These are phyloP conservation scores for Tuber indicum DNA, from an alignment of 495 filamentous ascomycete genomes.

Conservation along the genomic window DNA sequence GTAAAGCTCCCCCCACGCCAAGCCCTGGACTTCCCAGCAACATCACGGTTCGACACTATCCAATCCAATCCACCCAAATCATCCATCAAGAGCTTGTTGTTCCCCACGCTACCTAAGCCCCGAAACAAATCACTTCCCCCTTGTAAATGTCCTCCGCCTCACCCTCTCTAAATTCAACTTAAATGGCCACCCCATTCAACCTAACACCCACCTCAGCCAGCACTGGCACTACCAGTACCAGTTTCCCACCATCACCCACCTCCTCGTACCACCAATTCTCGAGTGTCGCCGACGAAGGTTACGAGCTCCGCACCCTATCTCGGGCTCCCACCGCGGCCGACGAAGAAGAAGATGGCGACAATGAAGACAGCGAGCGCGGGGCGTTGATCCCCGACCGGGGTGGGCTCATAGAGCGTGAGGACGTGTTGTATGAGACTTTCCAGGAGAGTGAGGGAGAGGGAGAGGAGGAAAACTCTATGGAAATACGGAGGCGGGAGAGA, in stretches of 20 bases:
- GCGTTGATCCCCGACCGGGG: constrained; percentile 16
- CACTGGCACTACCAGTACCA: constrained; percentile 14
- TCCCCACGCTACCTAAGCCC: not conserved
- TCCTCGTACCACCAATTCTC: constrained; percentile 20
- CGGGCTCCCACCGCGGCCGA: not conserved
- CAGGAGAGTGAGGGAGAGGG: constrained; percentile 20
- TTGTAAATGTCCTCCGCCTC: not conserved
- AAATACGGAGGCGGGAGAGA: constrained; percentile 14
- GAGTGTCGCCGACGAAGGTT: constrained; percentile 13
- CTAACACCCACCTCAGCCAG: constrained; percentile 19
- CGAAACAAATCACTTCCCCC: not conserved
- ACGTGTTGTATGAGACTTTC: constrained; percentile 37
- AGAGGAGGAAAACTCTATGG: constrained; percentile 9
- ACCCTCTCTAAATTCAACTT: constrained; percentile 11
- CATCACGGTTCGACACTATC: not conserved
- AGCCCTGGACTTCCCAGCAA: too few relatives aligned
- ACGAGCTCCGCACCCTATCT: constrained; percentile 26
- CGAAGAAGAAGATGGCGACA: constrained; percentile 4
- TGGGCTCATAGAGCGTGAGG: constrained; percentile 19
- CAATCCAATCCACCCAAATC: constrained; percentile 2
- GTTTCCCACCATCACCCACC: constrained; percentile 20
- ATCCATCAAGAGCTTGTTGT: not conserved
- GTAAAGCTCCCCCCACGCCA: too few relatives aligned
- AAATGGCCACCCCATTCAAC: constrained; percentile 14
- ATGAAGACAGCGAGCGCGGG: constrained; percentile 24